Conservation (phyloP, 2,329 filamentous ascomycete genomes). For the Alternaria rosae region DNA sequence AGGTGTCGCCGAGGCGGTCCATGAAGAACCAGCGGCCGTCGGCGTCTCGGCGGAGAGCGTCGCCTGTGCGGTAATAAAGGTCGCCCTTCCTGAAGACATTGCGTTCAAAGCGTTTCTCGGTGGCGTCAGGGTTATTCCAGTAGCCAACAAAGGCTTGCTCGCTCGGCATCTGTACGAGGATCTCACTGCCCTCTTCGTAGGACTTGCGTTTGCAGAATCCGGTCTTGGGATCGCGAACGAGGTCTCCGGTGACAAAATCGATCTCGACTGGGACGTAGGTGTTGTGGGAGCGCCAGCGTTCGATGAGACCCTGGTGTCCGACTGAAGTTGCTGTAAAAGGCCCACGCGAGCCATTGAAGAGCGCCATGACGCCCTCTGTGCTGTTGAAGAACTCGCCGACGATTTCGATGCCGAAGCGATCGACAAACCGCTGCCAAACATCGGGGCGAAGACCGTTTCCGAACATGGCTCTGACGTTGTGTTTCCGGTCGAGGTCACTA, state of each 20-base stretch:
- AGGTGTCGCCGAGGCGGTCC: constrained; percentile 58
- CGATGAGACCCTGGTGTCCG: constrained; percentile 73
- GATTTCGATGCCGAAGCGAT: constrained; percentile 68
- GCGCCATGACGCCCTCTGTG: constrained; percentile 72
- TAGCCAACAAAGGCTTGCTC: constrained; percentile 72
- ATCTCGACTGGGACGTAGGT: constrained; percentile 71
- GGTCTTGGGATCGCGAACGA: constrained; percentile 70
- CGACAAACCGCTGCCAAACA: constrained; percentile 70
- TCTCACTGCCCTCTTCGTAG: constrained; percentile 77
- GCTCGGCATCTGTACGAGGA: constrained; percentile 69
- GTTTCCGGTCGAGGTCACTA: constrained; percentile 66
- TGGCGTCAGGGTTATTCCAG: constrained; percentile 71
- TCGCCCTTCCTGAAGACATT: constrained; percentile 59
- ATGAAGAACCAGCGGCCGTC: constrained; percentile 60
- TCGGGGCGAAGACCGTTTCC: constrained; percentile 74
- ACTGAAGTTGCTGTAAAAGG: constrained; percentile 70
- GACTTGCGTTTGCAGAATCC: constrained; percentile 70
- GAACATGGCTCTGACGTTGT: constrained; percentile 66
- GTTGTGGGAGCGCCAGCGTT: constrained; percentile 62
- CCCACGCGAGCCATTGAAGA: constrained; percentile 67
- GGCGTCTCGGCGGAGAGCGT: constrained; percentile 53
- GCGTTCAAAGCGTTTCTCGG: constrained; percentile 61
- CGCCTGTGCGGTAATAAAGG: constrained; percentile 58
- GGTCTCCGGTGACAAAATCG: constrained; percentile 72
- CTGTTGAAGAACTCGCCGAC: constrained; percentile 81